A percentile compares a stretch with the other conserved stretches of the same genome.
These are phyloP conservation scores for Blakeslea trispora DNA, from an alignment of 371 early-diverging fungal species.

Conservation along the genomic window DNA sequence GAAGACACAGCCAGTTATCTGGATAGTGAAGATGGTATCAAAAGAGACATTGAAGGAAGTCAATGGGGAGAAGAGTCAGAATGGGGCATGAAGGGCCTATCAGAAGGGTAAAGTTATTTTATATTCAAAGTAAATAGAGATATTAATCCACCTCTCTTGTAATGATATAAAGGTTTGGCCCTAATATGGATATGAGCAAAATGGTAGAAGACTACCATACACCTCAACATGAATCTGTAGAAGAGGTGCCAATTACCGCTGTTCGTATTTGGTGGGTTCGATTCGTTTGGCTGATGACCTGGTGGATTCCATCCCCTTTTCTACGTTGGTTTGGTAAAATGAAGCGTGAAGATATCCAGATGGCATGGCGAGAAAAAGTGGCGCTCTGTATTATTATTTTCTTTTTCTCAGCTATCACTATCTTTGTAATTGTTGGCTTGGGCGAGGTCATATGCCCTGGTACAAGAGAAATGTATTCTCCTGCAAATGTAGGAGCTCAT, in stretches of 20 bases:
- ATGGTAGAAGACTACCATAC: constrained; percentile 53
- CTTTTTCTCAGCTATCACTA: constrained; percentile 72
- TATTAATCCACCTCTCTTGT: too few relatives aligned
- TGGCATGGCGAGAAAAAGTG: constrained; percentile 97
- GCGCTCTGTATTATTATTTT: constrained; percentile 89
- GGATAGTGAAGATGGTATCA: constrained; percentile 51
- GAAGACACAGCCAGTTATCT: constrained; percentile 52
- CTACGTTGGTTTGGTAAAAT: constrained; percentile 72
- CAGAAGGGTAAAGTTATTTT: constrained; percentile 53
- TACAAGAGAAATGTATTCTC: constrained; percentile 65
- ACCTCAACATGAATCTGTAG: constrained; percentile 57
- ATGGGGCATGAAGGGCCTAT: constrained; percentile 52
- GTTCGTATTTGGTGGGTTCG: constrained; percentile 84
- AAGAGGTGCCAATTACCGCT: constrained; percentile 56
- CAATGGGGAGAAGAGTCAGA: constrained; percentile 59
- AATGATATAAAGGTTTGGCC: too few relatives aligned
- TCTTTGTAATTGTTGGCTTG: constrained; percentile 91
- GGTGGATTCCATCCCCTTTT: constrained; percentile 82
- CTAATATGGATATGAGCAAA: constrained; percentile 58
- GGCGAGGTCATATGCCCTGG: constrained; percentile 88
- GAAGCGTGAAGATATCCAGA: constrained; percentile 81
- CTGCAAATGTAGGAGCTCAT: constrained; percentile 50
- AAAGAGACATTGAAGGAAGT: constrained; percentile 51
- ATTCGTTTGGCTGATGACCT: constrained; percentile 85
- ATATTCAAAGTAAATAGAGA: too few relatives aligned